phyloP scores from a whole-genome alignment of 2,329 filamentous ascomycete genomes.

The Sporothrix curviconia region DNA sequence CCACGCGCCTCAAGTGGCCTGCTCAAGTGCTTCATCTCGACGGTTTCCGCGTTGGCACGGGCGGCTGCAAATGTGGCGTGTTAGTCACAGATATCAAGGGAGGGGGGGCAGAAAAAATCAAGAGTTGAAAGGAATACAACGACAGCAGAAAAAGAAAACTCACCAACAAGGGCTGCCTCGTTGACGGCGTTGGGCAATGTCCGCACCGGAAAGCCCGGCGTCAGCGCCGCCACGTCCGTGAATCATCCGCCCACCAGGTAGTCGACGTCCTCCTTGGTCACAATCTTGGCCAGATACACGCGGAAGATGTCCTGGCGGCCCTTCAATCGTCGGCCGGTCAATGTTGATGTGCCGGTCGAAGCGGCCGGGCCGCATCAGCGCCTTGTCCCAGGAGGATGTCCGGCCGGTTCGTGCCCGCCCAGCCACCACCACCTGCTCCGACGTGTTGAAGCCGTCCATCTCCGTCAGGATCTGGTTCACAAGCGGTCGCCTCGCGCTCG shows the following conservation, averaged over 20 bases:
- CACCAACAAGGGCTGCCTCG: conserved; percentile 92
- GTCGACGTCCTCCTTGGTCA: conserved; percentile 84
- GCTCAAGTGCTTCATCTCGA: conserved; percentile 86
- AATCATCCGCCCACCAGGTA: conserved; percentile 79
- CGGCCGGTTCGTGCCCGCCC: conserved; percentile 92
- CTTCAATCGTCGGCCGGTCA: conserved; percentile 91
- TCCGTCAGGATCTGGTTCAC: conserved; percentile 98
- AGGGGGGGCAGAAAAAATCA: neutral
- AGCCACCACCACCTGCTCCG: conserved; percentile 91
- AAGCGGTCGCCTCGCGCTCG: conserved; percentile 90
- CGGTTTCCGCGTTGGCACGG: conserved; percentile 68
- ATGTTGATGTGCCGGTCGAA: conserved; percentile 97
- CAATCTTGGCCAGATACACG: conserved; percentile 90
- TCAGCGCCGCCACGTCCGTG: conserved; percentile 86
- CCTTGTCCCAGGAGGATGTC: conserved; percentile 94
- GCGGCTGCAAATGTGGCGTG: conserved; percentile 59
- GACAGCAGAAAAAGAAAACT: conserved; percentile 28
- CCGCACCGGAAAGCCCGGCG: conserved; percentile 92
- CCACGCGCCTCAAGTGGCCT: conserved; percentile 94
- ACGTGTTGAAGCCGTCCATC: conserved; percentile 98
- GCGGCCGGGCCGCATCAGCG: conserved; percentile 89
- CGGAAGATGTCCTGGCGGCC: conserved; percentile 93
- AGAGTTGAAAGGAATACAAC: neutral
- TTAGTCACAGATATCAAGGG: conserved; percentile 4
- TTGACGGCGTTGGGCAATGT: conserved; percentile 99